Evolutionary conservation across 495 filamentous ascomycete species (phyloP).

Genomic region (Tetracladium setigerum): DNA sequence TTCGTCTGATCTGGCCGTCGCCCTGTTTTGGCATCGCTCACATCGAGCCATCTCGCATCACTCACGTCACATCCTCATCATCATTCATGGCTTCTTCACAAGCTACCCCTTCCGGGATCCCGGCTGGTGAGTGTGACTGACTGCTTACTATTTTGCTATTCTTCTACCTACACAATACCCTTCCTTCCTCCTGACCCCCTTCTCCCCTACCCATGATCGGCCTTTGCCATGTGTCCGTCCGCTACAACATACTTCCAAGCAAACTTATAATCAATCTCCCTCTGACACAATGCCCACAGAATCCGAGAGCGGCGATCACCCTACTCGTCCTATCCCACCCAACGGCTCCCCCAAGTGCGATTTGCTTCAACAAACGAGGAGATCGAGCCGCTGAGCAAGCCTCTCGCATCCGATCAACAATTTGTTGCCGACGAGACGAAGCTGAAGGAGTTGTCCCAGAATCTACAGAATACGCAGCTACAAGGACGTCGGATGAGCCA

Average conservation of each 20-base stretch:
- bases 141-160: too few relatives aligned
- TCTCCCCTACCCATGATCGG: too few relatives aligned
- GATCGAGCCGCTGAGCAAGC: slow-evolving; percentile 51
- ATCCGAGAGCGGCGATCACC: slow-evolving; percentile 4
- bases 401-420: slow-evolving; percentile 6
- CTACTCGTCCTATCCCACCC: slow-evolving; percentile 10
- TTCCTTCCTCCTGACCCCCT: too few relatives aligned
- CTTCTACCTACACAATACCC: too few relatives aligned
- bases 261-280: slow-evolving; percentile 3
- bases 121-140: too few relatives aligned
- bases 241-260: background rate
- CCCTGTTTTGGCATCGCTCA: too few relatives aligned
- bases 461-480: slow-evolving; percentile 62
- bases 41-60: too few relatives aligned
- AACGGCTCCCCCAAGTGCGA: slow-evolving; percentile 52
- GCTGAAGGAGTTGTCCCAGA: slow-evolving; percentile 63
- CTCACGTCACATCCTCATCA: too few relatives aligned
- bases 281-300: slow-evolving; percentile 11
- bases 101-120: too few relatives aligned
- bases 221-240: background rate
- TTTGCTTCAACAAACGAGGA: slow-evolving; percentile 77
- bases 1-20: too few relatives aligned
- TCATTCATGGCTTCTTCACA: too few relatives aligned
- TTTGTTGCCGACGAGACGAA: slow-evolving; percentile 29
- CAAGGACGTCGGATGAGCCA: slow-evolving; percentile 78